A percentile compares a stretch with the other conserved stretches of the same genome.
Evolutionary conservation across 2,329 filamentous ascomycete species (phyloP).

Genomic region (Colletotrichum aenigma): DNA sequence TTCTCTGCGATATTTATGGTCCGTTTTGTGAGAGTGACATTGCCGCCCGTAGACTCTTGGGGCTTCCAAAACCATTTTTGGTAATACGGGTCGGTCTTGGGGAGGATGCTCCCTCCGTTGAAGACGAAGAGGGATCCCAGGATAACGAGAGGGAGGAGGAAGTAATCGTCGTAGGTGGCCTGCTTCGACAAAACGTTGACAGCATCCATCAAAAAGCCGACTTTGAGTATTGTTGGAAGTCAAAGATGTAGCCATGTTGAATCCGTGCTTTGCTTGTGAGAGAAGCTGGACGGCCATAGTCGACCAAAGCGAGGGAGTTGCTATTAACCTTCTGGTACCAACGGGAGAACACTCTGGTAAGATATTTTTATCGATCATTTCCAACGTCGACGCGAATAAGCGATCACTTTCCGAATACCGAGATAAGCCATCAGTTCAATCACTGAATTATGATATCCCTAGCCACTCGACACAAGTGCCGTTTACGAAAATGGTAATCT

Average conservation of each 20-base stretch:
- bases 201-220: neutral
- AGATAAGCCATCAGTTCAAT: neutral
- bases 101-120: neutral
- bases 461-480: neutral
- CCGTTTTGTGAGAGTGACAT: neutral
- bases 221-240: neutral
- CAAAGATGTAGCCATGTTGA: neutral
- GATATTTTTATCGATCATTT: neutral
- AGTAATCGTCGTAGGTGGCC: neutral
- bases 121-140: neutral
- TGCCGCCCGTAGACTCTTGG: neutral
- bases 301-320: neutral
- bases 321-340: neutral
- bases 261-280: neutral
- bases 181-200: neutral
- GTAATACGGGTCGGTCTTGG: neutral
- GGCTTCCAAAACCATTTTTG: neutral
- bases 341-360: neutral
- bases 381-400: fast-evolving
- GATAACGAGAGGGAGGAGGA: neutral
- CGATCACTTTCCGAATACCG: neutral
- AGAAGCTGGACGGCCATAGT: too few species aligned
- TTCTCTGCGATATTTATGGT: neutral
- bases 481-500: neutral
- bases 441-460: neutral